A percentile compares a stretch with the other conserved stretches of the same genome.
Evolutionary conservation across 2,329 filamentous ascomycete species (phyloP).

Genomic region (Aspergillus pseudotamarii): DNA sequence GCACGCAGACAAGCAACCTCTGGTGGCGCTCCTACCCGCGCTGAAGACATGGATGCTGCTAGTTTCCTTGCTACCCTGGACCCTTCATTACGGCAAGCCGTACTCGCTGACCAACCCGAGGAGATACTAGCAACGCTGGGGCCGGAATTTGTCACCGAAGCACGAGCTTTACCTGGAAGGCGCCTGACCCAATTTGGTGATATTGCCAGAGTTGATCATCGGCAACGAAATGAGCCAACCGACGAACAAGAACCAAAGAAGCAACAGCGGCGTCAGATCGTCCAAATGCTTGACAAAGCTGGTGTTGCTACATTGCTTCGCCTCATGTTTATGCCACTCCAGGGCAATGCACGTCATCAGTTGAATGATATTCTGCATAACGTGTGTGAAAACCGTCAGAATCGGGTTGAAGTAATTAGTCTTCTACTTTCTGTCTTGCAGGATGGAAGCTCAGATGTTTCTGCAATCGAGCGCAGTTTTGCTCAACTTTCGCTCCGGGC

Average conservation of each 20-base stretch:
- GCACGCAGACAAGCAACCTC: conserved; percentile 66
- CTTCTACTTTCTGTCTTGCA: conserved; percentile 91
- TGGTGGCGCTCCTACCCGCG: conserved; percentile 53
- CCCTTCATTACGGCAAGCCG: conserved; percentile 78
- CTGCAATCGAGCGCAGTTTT: conserved; percentile 93
- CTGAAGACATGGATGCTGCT: conserved; percentile 86
- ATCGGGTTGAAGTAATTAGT: conserved; percentile 89
- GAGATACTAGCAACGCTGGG: conserved; percentile 83
- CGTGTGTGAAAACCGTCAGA: conserved; percentile 95
- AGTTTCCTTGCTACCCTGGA: conserved; percentile 91
- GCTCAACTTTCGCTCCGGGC: conserved; percentile 88
- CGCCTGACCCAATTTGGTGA: conserved; percentile 58
- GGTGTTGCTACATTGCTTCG: conserved; percentile 94
- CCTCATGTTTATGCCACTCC: conserved; percentile 97
- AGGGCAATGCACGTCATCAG: conserved; percentile 79
- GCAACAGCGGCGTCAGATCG: conserved; percentile 74
- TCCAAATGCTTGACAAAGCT: conserved; percentile 96
- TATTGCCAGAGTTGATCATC: conserved; percentile 41
- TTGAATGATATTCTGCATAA: conserved; percentile 87
- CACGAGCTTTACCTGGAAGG: conserved; percentile 68
- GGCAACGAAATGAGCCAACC: conserved; percentile 37
- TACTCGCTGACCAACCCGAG: conserved; percentile 89
- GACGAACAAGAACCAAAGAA: conserved; percentile 60
- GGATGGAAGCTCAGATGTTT: conserved; percentile 90
- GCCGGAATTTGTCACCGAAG: conserved; percentile 82